These are phyloP conservation scores for Podospora tetraspora DNA, from an alignment of 495 filamentous ascomycete species.

Conservation along the genomic window DNA sequence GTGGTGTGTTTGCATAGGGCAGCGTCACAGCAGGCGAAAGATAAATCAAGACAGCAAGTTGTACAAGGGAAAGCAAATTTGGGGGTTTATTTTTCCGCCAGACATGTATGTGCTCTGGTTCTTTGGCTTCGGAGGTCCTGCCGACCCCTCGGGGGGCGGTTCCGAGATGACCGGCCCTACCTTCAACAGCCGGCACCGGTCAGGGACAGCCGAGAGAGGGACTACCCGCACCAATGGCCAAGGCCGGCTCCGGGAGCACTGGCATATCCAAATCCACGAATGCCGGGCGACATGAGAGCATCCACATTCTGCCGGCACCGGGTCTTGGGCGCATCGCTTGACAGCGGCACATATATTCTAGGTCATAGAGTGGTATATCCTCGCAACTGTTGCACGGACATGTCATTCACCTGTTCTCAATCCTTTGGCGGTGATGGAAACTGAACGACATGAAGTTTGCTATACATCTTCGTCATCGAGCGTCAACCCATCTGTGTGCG, in stretches of 20 bases:
- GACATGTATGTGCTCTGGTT: neutral
- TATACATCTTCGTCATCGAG: too few species aligned
- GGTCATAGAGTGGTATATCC: too few species aligned
- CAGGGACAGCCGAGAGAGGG: neutral
- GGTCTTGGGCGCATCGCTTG: neutral
- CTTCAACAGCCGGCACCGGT: neutral
- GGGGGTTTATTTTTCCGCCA: neutral
- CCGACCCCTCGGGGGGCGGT: neutral
- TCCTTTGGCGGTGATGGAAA: too few species aligned
- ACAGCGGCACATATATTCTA: neutral
- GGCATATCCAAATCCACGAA: neutral
- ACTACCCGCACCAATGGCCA: constrained; percentile 4
- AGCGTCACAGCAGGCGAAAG: neutral
- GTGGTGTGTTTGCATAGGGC: neutral
- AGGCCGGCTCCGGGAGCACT: neutral
- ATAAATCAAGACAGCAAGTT: neutral
- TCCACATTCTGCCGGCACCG: neutral
- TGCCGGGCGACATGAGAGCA: neutral
- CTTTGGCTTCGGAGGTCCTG: neutral
- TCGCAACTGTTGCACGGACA: too few species aligned
- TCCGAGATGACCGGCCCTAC: neutral
- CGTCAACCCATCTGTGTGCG: too few species aligned
- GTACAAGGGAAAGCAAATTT: neutral
- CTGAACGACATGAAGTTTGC: too few species aligned
- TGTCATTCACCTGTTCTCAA: too few species aligned